Base-by-base conservation (phyloP, 1,139 yeast species). In the Nematodospora anomalae region DNA sequence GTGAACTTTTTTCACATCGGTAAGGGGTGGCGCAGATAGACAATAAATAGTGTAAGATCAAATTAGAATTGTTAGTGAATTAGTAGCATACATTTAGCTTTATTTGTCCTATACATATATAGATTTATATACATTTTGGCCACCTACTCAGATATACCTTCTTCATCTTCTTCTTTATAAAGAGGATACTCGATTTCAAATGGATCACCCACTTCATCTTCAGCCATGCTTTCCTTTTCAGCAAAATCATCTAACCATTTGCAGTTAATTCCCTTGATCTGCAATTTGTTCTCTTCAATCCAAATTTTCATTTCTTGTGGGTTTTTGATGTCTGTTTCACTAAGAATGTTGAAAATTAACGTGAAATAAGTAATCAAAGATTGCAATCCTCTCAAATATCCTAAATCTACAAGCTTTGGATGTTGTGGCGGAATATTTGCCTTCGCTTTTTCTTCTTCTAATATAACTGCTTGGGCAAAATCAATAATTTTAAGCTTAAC, bases 391-490 rank as follows among this genome's bases (percentile, higher is more conserved):
- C 92, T 73, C 32, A 90, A 63, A 58, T 88, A 94, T 1, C 99
- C 99, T 46, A 63, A 58, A 61, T 94, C 99, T 2, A 88, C 80
- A 21, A 64, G 55, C 10, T 69, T 62, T 2, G 79, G 79, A 51
- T 81, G 81, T 33, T 60, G 66, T 2, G 97, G 97, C 2, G 96
- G 95, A 13, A 62, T 49, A 15, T 35, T 37, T 9, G 41, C 37
- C 26, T 71, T 68, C 16, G 64, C 61, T 6, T 64, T 64, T 27
- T 45, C 47, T 30, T 77, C 80, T 26, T 77, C 84, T 4, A 80
- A 79, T n/a, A 90, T 84, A 16, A 88, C 83, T 52, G 95, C 85
- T 54, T 92, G 96, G 1, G 97, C 97, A 70, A 94, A 94, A 63
- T 94, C 99, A 47, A 94, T 92, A 42, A 94, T 75, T 44, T 89